Conservation (phyloP, 2,329 filamentous ascomycete genomes). For the Calonectria ilicicola region DNA sequence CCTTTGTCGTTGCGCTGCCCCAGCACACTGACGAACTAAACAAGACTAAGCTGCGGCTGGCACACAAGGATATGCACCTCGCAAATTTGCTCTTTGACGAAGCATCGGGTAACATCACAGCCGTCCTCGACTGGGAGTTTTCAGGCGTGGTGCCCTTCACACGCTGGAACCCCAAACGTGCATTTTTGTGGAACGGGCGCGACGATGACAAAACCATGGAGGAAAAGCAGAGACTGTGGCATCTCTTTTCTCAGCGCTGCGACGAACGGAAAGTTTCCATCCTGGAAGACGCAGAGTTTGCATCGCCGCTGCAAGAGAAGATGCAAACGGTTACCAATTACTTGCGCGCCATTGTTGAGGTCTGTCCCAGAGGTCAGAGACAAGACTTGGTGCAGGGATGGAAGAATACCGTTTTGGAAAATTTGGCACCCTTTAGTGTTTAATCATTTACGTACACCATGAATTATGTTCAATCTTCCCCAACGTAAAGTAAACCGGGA, state of each 20-base stretch:
- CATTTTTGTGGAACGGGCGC: slow-evolving; percentile 49
- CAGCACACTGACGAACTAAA: slow-evolving; percentile 26
- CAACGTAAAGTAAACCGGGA: too few species aligned
- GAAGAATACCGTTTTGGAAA: not conserved
- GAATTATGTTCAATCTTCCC: too few species aligned
- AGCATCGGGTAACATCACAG: slow-evolving; percentile 34
- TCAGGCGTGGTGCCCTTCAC: slow-evolving; percentile 48
- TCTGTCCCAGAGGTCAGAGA: slow-evolving; percentile 14
- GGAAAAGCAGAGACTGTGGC: slow-evolving; percentile 16
- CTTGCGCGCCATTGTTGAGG: slow-evolving; percentile 14
- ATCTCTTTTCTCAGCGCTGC: slow-evolving; percentile 1
- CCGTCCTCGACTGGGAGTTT: slow-evolving; percentile 47
- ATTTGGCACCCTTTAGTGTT: not conserved
- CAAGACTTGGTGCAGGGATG: slow-evolving; percentile 8
- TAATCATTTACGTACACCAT: too few species aligned
- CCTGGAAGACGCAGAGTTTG: not conserved
- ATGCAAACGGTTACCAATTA: slow-evolving; percentile 12
- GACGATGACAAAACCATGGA: not conserved
- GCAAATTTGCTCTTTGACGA: slow-evolving; percentile 51
- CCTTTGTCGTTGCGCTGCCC: slow-evolving; percentile 33
- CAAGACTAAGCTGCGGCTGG: slow-evolving; percentile 36
- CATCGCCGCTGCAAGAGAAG: slow-evolving; percentile 11
- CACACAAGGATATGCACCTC: slow-evolving; percentile 54
- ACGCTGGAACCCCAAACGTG: slow-evolving; percentile 50
- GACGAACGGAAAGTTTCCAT: not conserved